Evolutionary conservation across 257 asterid genomes (phyloP), one percentile per base, ranked within the genome.

Genomic region (Solanum okadae): DNA sequence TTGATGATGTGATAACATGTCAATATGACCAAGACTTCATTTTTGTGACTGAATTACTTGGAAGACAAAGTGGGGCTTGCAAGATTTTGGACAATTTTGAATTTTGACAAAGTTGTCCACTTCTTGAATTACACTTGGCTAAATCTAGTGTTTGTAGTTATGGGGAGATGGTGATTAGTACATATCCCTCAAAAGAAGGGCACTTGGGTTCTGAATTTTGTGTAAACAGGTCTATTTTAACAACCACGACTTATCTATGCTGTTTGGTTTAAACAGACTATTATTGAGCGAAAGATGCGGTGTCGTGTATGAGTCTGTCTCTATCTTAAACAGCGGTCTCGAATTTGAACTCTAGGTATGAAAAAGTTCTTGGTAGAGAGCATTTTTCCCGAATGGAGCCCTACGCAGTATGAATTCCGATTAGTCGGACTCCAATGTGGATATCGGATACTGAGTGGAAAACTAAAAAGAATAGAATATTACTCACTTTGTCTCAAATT

Each of bases 351-450:
- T 56, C 1, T 2, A 18, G 1, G 61, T 2, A 56, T 56, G 4
- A 6, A 49, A 13, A 16, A 18, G 1, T 52, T 18, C 6, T 52
- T 56, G n/a, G 10, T 56, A 56, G 10, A 6, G 1, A 56, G 4
- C 0, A 0, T 18, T 56, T 56, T 18, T 18, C 0, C 0, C 0
- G 4, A 3, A 20, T 56, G 10, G 2, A 18, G 10, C 2, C n/a
- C 0, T 56, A 6, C 0, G 1, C 10, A 18, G 2, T 0, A 8
- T 18, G n/a, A 56, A 20, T 56, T 16, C 0, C 0, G 4, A 56
- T 16, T 56, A 56, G 65, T 18, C 0, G 2, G 4, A 3, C n/a
- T 56, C 10, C 0, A 49, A 56, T 56, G 2, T 6, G n/a, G 0
- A 16, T 18, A 56, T 6, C 4, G 4, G 0, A 56, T 18, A 56